These are phyloP conservation scores for Chytridium lagenaria DNA, from an alignment of 371 early-diverging fungal species.

Conservation along the genomic window DNA sequence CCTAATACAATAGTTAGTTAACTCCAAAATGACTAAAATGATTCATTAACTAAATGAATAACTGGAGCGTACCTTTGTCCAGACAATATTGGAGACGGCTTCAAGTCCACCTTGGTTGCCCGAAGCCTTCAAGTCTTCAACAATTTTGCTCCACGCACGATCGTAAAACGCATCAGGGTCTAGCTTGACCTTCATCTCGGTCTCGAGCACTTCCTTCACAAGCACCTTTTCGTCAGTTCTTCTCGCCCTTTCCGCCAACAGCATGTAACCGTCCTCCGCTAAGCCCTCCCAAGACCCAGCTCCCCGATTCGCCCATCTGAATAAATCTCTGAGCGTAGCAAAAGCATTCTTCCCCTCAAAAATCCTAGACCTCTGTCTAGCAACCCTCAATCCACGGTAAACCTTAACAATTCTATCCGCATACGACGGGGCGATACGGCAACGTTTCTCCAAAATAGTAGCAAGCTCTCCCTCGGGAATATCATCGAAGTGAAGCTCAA, in stretches of 20 bases:
- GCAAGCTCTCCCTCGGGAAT: conserved; percentile 91
- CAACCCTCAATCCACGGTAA: conserved; percentile 72
- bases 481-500: conserved; percentile 96
- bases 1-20: no score
- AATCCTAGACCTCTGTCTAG: conserved; percentile 79
- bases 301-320: conserved; percentile 94
- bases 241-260: conserved; percentile 93
- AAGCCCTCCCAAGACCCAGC: conserved; percentile 79
- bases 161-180: conserved; percentile 73
- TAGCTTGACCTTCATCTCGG: conserved; percentile 76
- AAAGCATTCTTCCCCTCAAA: conserved; percentile 94
- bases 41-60: background rate
- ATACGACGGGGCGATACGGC: conserved; percentile 88
- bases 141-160: conserved; percentile 38
- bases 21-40: no score
- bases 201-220: conserved; percentile 85
- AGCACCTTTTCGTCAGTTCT: conserved; percentile 81
- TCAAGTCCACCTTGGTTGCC: conserved; percentile 4
- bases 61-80: conserved; percentile 72
- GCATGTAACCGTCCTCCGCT: conserved; percentile 94
- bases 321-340: conserved; percentile 98
- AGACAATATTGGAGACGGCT: conserved; percentile 65
- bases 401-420: conserved; percentile 87
- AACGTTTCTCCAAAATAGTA: conserved; percentile 83
- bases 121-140: conserved; percentile 13